These are phyloP conservation scores for Diplogelasinospora grovesii DNA, from an alignment of 495 filamentous ascomycete species.

Conservation along the genomic window DNA sequence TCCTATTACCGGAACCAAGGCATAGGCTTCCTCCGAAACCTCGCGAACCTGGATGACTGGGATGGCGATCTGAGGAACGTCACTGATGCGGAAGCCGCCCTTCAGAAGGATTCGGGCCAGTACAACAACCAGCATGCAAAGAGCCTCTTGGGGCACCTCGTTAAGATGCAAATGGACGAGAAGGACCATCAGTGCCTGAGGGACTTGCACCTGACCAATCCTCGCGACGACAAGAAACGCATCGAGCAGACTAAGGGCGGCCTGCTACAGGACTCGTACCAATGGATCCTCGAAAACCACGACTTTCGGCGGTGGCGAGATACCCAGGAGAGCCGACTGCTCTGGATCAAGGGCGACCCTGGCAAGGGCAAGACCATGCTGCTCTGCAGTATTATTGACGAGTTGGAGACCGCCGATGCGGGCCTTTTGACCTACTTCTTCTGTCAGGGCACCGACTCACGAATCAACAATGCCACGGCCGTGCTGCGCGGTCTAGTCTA, in stretches of 20 bases:
- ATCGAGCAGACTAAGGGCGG: conserved; percentile 30
- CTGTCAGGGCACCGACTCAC: conserved; percentile 29
- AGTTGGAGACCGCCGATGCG: conserved; percentile 15
- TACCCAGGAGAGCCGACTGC: conserved; percentile 20
- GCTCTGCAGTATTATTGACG: conserved; percentile 34
- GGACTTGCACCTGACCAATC: too few relatives aligned
- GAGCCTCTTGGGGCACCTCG: conserved; percentile 6
- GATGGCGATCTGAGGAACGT: conserved; percentile 18
- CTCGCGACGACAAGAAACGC: conserved; percentile 5
- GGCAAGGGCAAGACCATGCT: conserved; percentile 41
- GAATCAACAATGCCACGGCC: conserved; percentile 32
- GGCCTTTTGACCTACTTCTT: conserved; percentile 36
- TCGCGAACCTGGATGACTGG: conserved; percentile 19
- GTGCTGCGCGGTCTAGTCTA: conserved; percentile 38
- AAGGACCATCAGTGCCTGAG: too few relatives aligned
- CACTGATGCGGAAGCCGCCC: conserved; percentile 14
- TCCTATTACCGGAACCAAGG: conserved; percentile 25
- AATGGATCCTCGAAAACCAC: conserved; percentile 35
- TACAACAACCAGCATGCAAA: conserved; percentile 6
- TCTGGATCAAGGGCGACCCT: conserved; percentile 42
- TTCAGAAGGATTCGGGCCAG: conserved; percentile 13
- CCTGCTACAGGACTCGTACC: conserved; percentile 34
- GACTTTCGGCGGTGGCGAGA: conserved; percentile 28
- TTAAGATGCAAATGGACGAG: too few relatives aligned
- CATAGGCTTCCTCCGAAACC: conserved; percentile 14